phyloP scores from a whole-genome alignment of 345 rosid species.

The Rhodamnia argentea region DNA sequence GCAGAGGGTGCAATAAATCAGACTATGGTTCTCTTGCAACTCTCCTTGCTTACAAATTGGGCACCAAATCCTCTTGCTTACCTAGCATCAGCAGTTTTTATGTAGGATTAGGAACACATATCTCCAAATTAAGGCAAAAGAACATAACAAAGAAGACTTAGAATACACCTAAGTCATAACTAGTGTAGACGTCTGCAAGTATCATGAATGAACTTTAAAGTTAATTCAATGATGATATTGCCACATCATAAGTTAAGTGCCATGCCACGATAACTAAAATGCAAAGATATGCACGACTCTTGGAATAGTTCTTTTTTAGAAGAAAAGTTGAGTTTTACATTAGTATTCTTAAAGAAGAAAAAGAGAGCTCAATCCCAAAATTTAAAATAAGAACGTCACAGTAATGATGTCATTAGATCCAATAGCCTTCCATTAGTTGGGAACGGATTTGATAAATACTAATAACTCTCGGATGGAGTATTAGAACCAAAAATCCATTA shows the following conservation, averaged over 20 bases:
- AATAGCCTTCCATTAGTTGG: background rate
- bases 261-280: background rate
- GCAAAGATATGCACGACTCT: background rate
- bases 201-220: background rate
- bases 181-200: background rate
- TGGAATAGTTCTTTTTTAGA: background rate
- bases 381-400: background rate
- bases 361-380: background rate
- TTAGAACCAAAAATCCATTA: background rate
- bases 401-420: background rate
- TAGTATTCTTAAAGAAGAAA: background rate
- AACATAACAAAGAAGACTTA: background rate
- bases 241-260: background rate
- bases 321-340: background rate
- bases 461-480: background rate
- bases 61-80: slow-evolving; percentile 58
- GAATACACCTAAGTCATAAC: background rate
- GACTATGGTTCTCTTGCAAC: slow-evolving; percentile 47
- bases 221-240: background rate
- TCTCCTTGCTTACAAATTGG: slow-evolving; percentile 80
- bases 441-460: background rate
- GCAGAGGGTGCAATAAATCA: slow-evolving; percentile 58
- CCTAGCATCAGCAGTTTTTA: slow-evolving; percentile 19
- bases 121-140: background rate
- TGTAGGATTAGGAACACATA: background rate